phyloP scores from a whole-genome alignment of 306 rosid genomes.

The Leucaena leucocephala region DNA sequence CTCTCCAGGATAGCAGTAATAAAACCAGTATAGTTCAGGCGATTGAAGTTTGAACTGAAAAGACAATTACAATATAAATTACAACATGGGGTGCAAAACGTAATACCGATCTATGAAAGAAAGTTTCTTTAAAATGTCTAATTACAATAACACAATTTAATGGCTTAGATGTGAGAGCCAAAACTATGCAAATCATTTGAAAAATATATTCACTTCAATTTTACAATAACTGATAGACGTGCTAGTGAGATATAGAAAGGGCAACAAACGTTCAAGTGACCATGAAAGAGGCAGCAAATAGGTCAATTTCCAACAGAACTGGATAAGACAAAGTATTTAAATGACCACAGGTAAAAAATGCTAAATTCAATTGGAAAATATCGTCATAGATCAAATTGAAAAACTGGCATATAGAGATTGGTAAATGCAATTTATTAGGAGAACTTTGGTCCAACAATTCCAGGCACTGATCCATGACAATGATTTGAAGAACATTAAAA shows the following conservation, averaged over 20 bases:
- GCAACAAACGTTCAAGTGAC: neutral
- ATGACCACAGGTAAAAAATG: neutral
- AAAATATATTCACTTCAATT: neutral
- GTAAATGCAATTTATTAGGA: neutral
- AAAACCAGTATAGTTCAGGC: conserved; percentile 64
- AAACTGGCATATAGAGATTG: neutral
- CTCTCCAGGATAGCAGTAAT: conserved; percentile 71
- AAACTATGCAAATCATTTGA: neutral
- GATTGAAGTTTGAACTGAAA: conserved; percentile 70
- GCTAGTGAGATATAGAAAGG: neutral
- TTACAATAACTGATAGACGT: neutral
- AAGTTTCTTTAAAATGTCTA: neutral
- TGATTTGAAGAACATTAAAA: neutral
- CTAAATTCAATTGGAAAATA: neutral
- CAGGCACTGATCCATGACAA: neutral
- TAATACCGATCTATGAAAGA: neutral
- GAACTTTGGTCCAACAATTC: conserved; percentile 1
- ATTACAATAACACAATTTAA: neutral
- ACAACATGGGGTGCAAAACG: neutral
- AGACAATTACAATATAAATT: conserved; percentile 14
- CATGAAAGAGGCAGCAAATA: neutral
- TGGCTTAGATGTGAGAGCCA: neutral
- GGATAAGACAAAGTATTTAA: neutral
- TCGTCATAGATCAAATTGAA: neutral
- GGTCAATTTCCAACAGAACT: neutral